Evolutionary conservation across 352 stramenopile genomes (phyloP).

Genomic region (Pythium sukuiense): DNA sequence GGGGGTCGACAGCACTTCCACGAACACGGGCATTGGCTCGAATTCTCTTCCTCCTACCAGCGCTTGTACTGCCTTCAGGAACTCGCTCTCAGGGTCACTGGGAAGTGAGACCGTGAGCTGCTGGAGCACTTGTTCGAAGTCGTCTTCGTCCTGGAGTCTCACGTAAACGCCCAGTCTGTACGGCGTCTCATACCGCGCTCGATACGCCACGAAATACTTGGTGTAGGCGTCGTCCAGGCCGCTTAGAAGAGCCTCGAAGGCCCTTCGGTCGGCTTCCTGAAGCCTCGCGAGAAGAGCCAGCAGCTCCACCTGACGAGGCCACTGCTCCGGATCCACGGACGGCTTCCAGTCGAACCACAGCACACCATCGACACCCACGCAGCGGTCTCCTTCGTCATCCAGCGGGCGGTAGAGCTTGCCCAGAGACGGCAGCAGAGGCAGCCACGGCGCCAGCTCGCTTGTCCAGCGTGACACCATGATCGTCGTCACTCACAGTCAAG

Average conservation of each 20-base stretch:
- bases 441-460: background rate
- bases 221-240: background rate
- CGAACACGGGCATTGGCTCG: background rate
- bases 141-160: constrained; percentile 2
- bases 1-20: background rate
- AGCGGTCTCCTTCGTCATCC: constrained; percentile 13
- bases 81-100: background rate
- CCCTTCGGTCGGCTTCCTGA: background rate
- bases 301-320: constrained; percentile 5
- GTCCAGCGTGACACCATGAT: background rate
- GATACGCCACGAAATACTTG: constrained; percentile 2
- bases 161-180: constrained; percentile 13
- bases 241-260: background rate
- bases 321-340: background rate
- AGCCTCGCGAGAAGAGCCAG: constrained; percentile 5
- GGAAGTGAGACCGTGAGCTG: background rate
- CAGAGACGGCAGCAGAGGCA: background rate
- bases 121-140: background rate
- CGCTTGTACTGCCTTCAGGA: background rate
- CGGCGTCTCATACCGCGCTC: constrained; percentile 2
- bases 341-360: constrained; percentile 18
- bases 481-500: background rate
- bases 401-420: constrained; percentile 10
- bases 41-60: background rate
- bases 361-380: constrained; percentile 9